Evolutionary conservation across 139 green algal species (phyloP), one percentile per base, ranked within the genome.

Genomic region (Bryopsis sp.): DNA sequence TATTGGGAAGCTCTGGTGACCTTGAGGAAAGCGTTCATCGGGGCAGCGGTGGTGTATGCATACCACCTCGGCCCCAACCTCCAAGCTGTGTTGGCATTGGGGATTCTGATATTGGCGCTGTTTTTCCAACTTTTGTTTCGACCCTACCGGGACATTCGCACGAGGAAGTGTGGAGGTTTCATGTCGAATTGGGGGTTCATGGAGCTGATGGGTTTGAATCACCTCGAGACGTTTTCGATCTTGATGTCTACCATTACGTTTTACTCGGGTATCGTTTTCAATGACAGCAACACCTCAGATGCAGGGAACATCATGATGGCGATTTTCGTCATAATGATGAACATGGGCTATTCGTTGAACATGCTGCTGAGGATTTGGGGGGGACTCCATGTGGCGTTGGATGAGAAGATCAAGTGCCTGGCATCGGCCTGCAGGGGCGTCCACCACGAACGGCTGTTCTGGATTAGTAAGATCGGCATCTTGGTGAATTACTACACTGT

Each of bases 1-100:
- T 11, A 8, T 8, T 69, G 62, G 62, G 62, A 69, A 35, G 62
- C 62, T 19, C 7, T 69, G 3, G 54, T 69, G 15, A 35, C 43
- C 37, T 5, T 57, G 8, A 31, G 62, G 3, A 69, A 69, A 22
- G 62, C 62, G 11, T n/a, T 69, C 19, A 69, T 69, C 6, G 22
- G 31, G 3, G 62, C 62, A 5, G 62, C 43, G 3, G 8, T 69
- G 4, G 62, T 69, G 31, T 69, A 57, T n/a, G 26, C 62, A 11
- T 54, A 38, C 26, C 15, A 57, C 3, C 36, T 54, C 3, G 62
- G 37, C 5, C 38, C 11, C 4, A 57, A 11, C 43, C 37, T 69
- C 11, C 62, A 69, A 22, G 62, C 38, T 19, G 29, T 37, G 11
- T 36, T 69, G 5, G 39, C 31, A 22, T n/a, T 61, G 15, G 50